Base-by-base conservation (phyloP, 208 protist genomes). In the Leishmania guyanensis region DNA sequence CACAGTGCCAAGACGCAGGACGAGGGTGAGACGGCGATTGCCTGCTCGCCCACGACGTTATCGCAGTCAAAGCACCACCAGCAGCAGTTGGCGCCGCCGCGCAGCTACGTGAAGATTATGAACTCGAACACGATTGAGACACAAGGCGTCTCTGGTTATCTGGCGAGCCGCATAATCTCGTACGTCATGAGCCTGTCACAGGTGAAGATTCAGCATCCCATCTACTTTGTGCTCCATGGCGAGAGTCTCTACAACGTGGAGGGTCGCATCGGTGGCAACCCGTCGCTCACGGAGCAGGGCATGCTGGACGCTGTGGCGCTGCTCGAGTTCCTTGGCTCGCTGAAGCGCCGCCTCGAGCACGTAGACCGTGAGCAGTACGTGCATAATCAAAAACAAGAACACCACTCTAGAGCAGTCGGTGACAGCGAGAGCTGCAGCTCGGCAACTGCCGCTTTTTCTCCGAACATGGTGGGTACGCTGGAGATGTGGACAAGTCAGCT, bases 211-310 rank as follows among this genome's bases (percentile, higher is more conserved):
- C 92, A 93, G 76, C 93, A 96, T 70, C 95, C 95, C 54, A 98
- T 98, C 72, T 98, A 94, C 86, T 98, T 98, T 86, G 82, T 95
- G 10, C 92, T 92, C 5, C 92, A 98, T 79, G 95, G 95, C n/a
- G 84, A 97, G 87, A 95, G 90, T 56, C 82, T 79, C 80, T 97
- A 96, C 85, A 95, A 97, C 80, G 51, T 92, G 26, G 92, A 98
- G 70, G 88, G 96, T 82, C 95, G 95, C 80, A 93, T 98, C 72
- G 95, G 95, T 60, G 95, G 95, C 26, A 90, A 97, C 80, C 92
- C 95, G 58, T 64, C 87, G 53, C 83, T 98, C 29, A 94, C 93
- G 16, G 84, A 80, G 66, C 88, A 97, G 74, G 95, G 95, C 54
- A 88, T 92, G 84, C 82, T 84, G n/a, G 93, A 93, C 62, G 86